Conservation (phyloP, 2,329 filamentous ascomycete species). For the Leptographium wingfieldii region DNA sequence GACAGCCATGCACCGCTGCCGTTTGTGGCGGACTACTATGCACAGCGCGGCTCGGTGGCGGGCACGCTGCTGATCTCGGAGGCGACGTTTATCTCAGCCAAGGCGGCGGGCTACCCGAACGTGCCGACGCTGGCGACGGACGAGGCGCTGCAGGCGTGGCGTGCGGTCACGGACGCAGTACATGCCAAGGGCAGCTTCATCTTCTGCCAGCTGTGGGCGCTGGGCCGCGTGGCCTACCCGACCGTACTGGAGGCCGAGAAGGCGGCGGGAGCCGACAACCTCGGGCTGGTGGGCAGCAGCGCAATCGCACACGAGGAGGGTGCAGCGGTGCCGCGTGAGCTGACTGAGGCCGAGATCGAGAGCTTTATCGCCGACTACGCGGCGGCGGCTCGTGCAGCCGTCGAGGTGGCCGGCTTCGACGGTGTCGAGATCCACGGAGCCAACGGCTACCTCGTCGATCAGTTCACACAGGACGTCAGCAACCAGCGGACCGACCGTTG, state of each 20-base stretch:
- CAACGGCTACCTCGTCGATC: constrained; percentile 32
- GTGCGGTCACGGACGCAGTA: constrained; percentile 9
- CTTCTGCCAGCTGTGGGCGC: constrained; percentile 36
- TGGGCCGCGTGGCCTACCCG: constrained; percentile 21
- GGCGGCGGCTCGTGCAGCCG: constrained; percentile 26
- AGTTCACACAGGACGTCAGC: constrained; percentile 39
- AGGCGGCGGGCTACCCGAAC: constrained; percentile 2
- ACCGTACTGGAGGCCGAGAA: constrained; percentile 12
- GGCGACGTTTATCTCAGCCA: constrained; percentile 1
- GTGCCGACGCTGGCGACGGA: constrained; percentile 7
- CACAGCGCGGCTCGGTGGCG: constrained; percentile 5
- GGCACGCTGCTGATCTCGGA: constrained; percentile 9
- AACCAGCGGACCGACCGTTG: constrained; percentile 43
- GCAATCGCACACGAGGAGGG: constrained; percentile 28
- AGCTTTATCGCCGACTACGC: constrained; percentile 19
- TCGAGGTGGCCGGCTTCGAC: constrained; percentile 37
- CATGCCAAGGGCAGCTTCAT: constrained; percentile 10
- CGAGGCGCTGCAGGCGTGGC: constrained; percentile 10
- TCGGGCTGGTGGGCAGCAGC: constrained; percentile 16
- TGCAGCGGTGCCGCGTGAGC: constrained; percentile 10
- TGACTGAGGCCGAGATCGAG: constrained; percentile 28
- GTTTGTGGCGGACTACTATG: constrained; percentile 9
- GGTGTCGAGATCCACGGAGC: constrained; percentile 28
- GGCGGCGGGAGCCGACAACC: constrained; percentile 16
- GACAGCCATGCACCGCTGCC: constrained; percentile 2